Evolutionary conservation across 2,329 filamentous ascomycete genomes (phyloP).

Genomic region (Apiospora hydei): DNA sequence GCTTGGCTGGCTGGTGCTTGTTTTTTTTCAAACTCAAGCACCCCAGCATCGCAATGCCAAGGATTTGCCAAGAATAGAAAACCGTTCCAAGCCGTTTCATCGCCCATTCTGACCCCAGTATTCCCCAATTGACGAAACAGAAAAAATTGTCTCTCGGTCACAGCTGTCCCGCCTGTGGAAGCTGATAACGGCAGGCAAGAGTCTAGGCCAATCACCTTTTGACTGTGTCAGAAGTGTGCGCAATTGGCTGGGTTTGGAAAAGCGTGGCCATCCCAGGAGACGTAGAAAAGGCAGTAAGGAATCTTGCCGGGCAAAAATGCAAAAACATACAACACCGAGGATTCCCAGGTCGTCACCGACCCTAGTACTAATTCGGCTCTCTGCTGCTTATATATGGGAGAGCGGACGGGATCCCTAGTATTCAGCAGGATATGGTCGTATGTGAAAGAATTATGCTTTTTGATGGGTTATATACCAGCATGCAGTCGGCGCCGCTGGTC

Average conservation of each 20-base stretch:
- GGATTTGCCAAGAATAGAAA: conserved; percentile 17
- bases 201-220: background rate
- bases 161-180: background rate
- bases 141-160: background rate
- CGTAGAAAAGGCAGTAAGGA: no score
- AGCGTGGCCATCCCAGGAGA: background rate
- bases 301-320: no score
- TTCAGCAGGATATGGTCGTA: no score
- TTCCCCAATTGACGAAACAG: background rate
- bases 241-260: conserved; percentile 2
- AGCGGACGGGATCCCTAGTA: no score
- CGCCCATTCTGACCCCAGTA: background rate
- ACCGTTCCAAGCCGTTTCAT: conserved; percentile 19
- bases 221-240: background rate
- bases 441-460: no score
- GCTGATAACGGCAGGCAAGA: background rate
- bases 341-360: no score
- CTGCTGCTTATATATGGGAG: no score
- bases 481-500: no score
- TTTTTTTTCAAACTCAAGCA: background rate
- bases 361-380: no score
- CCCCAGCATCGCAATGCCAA: background rate
- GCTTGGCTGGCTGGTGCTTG: conserved; percentile 1
- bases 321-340: no score
- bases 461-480: no score